Base-by-base conservation (phyloP, 108 stramenopile genomes). In the Cyclostephanos tholiformis region DNA sequence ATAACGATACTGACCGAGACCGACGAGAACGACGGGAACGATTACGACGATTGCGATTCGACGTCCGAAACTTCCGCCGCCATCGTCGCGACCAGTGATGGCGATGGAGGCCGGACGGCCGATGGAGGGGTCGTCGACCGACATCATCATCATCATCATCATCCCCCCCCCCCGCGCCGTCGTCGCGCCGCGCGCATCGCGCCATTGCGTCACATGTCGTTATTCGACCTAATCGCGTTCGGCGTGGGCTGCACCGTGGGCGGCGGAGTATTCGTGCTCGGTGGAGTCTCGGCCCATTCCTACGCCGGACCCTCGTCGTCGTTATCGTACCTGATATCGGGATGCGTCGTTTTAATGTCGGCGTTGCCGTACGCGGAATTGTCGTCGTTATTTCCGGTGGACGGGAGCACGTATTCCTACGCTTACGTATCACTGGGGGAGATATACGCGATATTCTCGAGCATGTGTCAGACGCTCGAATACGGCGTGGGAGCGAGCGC, bases 201-300 rank as follows among this genome's bases (percentile, higher is more conserved):
- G 16, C 44, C 44, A 14, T 14, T 46, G 44, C 77, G 87, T 46
- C 87, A 88, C 61, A 67, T 88, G 68, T 67, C 82, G 19, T 68
- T 93, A 38, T 85, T 85, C 63, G 97, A 97, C 74, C 83, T 97
- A 4, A 70, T 96, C 14, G 83, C 81, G 20, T 70, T 97, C 25
- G 97, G 97, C n/a, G 82, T 92, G 3, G 90, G 91, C 0, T 88
- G 88, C 27, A 95, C 95, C n/a, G 77, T 95, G 0, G 95, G 95
- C 8, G 69, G 74, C 53, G 97, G 97, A n/a, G 91, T 97, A 10
- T 97, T 97, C 72, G 97, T 97, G 0, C 67, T 97, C 55, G 64
- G 44, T 0, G 44, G 44, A 16, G 44, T 14, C 13, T 12, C 44
- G 44, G 44, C 44, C 13, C 44, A 16, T 14, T 16, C 44, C 14